phyloP scores from a whole-genome alignment of 1,284 basidiomycete genomes.

The Trametes sp. region DNA sequence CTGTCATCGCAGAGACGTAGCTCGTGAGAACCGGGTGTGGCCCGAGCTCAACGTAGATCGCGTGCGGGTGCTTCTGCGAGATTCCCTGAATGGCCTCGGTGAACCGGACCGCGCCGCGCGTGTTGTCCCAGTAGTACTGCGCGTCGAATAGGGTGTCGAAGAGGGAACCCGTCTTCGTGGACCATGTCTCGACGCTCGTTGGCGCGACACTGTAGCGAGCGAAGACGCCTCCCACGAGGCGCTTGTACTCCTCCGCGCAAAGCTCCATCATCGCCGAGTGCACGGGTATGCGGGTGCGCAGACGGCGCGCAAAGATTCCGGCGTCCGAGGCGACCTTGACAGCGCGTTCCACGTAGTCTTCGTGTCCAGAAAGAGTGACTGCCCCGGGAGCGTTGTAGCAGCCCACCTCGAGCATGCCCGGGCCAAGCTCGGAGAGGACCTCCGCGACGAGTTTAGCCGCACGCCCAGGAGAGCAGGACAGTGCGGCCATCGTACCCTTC shows the following conservation, averaged over 20 bases:
- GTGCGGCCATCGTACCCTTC: conserved; percentile 51
- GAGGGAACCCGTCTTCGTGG: conserved; percentile 37
- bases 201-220: conserved; percentile 26
- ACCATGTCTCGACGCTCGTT: conserved; percentile 34
- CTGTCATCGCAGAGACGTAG: conserved; percentile 40
- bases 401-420: conserved; percentile 41
- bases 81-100: conserved; percentile 33
- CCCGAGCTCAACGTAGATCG: conserved; percentile 43
- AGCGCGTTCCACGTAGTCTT: conserved; percentile 39
- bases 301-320: conserved; percentile 43
- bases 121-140: conserved; percentile 48
- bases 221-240: conserved; percentile 38
- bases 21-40: conserved; percentile 47
- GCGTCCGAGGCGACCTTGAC: conserved; percentile 36
- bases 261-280: conserved; percentile 46
- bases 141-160: conserved; percentile 28
- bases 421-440: conserved; percentile 22
- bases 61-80: conserved; percentile 27
- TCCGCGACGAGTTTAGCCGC: conserved; percentile 35
- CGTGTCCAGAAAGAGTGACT: conserved; percentile 46
- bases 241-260: conserved; percentile 38
- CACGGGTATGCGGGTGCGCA: conserved; percentile 43
- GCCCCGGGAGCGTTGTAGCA: conserved; percentile 47
- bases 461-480: conserved; percentile 42
- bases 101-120: conserved; percentile 44